phyloP scores from a whole-genome alignment of 2,329 filamentous ascomycete genomes.

The Colletotrichum kahawae region DNA sequence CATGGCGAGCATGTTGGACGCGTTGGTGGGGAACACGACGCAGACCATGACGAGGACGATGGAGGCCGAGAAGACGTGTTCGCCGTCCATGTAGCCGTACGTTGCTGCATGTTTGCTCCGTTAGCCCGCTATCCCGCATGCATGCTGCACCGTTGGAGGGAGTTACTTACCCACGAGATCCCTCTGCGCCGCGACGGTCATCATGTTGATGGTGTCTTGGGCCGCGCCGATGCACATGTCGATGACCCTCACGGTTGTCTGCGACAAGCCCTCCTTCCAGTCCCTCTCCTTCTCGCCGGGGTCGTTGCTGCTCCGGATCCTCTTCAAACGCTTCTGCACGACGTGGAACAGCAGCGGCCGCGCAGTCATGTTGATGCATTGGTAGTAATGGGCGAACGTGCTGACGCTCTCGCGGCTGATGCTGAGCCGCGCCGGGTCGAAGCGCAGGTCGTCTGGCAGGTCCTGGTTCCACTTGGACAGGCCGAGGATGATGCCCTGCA shows the following conservation, averaged over 20 bases:
- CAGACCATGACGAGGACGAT: slow-evolving; percentile 36
- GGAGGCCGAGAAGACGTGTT: slow-evolving; percentile 35
- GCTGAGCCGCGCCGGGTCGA: slow-evolving; percentile 50
- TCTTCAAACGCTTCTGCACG: slow-evolving; percentile 30
- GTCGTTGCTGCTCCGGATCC: slow-evolving; percentile 3
- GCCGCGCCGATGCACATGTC: slow-evolving; percentile 38
- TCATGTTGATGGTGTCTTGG: slow-evolving; percentile 30
- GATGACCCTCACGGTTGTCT: slow-evolving; percentile 34
- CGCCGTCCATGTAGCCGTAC: slow-evolving; percentile 37
- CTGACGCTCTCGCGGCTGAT: slow-evolving; percentile 53
- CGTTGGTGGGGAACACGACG: slow-evolving; percentile 52
- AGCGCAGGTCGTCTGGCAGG: slow-evolving; percentile 50
- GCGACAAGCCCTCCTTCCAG: slow-evolving; percentile 29
- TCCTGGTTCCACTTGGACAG: slow-evolving; percentile 55
- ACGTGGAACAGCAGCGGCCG: slow-evolving; percentile 34
- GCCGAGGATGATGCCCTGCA: slow-evolving; percentile 54
- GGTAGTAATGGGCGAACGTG: slow-evolving; percentile 35
- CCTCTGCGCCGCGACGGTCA: slow-evolving; percentile 25
- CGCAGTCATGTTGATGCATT: slow-evolving; percentile 40
- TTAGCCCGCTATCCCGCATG: background rate
- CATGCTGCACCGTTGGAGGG: background rate
- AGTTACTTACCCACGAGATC: slow-evolving; percentile 51
- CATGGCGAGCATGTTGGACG: slow-evolving; percentile 48
- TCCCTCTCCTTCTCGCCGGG: slow-evolving; percentile 11
- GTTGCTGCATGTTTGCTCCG: slow-evolving; percentile 27